Base-by-base conservation (phyloP, 768 basidiomycete species). In the Dioszegia aurantiaca region DNA sequence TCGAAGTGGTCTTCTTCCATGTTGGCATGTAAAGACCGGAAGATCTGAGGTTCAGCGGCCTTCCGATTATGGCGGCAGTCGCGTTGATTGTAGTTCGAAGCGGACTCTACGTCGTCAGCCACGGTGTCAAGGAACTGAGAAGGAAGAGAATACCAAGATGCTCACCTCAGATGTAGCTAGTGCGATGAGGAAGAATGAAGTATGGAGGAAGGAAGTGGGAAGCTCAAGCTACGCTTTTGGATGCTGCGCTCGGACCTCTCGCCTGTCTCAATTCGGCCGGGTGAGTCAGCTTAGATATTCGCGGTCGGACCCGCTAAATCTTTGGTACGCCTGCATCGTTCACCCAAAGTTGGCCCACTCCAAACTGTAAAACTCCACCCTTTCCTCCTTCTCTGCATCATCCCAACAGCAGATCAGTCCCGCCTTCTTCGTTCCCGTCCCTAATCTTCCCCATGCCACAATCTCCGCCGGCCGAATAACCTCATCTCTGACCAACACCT, bases 391-490 rank as follows among this genome's bases (percentile, higher is more conserved):
- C 0, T 85, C 83, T 1, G 84, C 88, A 60, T 89, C 86, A 67
- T 94, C 85, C 87, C 88, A 95, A 30, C 86, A 84, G 67, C 91
- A 95, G 2, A 98, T 78, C 28, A 98, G 78, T 74, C 97, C 93
- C 0, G 90, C 85, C 77, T 99, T 99, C 77, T 97, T 98, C 9
- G 95, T 97, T 11, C 89, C 95, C 3, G 95, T 99, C 0, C 94
- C 95, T 31, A 99, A 78, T 31, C 95, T 82, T 17, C 95, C 95
- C 73, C 92, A 92, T 0, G 94, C 93, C 23, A 99, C 88, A 44
- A 99, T 83, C 75, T 98, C 91, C 85, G 94, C 89, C 4, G 95
- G 92, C 46, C 82, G 80, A 49, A 99, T 80, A 1, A 80, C 63
- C 12, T 84, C 60, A 70, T 45, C 75, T 62, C 1, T 83, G 12